A percentile compares a stretch with the other conserved stretches of the same genome.
phyloP scores from a whole-genome alignment of 805 yeast genomes.

The Pichia californica region DNA sequence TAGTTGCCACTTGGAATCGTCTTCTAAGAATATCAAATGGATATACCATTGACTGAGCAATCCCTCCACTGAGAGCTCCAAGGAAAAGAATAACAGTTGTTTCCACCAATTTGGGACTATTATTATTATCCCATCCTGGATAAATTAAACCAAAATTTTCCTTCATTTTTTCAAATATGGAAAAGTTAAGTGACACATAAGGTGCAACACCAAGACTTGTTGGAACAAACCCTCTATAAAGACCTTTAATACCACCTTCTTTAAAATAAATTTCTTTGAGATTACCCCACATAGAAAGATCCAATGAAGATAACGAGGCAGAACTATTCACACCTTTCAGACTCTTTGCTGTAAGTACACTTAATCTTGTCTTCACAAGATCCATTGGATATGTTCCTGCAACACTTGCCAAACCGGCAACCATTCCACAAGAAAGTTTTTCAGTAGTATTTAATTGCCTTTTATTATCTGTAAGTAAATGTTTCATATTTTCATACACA shows the following conservation, averaged over 20 bases:
- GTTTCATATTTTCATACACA: conserved; percentile 64
- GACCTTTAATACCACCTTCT: conserved; percentile 78
- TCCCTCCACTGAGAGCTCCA: conserved; percentile 84
- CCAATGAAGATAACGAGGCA: conserved; percentile 37
- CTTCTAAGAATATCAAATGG: conserved; percentile 88
- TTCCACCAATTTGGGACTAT: not conserved
- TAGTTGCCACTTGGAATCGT: conserved; percentile 83
- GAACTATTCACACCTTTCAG: conserved; percentile 36
- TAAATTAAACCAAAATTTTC: conserved; percentile 30
- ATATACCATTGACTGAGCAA: conserved; percentile 85
- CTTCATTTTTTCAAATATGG: conserved; percentile 77
- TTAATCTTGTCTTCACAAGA: conserved; percentile 80
- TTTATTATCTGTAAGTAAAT: conserved; percentile 25
- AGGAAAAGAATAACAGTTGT: conserved; percentile 49
- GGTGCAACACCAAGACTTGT: conserved; percentile 94
- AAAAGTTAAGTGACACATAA: conserved; percentile 87
- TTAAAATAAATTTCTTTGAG: conserved; percentile 50
- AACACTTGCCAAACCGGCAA: conserved; percentile 78
- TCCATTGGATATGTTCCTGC: conserved; percentile 88
- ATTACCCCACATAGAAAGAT: conserved; percentile 68
- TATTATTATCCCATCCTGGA: conserved; percentile 31
- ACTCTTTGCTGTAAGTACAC: conserved; percentile 73
- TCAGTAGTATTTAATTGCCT: conserved; percentile 44
- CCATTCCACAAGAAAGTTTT: conserved; percentile 68
- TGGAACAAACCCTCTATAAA: conserved; percentile 85